Percentiles rank a stretch among this genome's conserved stretches.
Evolutionary conservation across 176 grass and related monocot genomes (phyloP).

Genomic region (Rhynchospora breviuscula): DNA sequence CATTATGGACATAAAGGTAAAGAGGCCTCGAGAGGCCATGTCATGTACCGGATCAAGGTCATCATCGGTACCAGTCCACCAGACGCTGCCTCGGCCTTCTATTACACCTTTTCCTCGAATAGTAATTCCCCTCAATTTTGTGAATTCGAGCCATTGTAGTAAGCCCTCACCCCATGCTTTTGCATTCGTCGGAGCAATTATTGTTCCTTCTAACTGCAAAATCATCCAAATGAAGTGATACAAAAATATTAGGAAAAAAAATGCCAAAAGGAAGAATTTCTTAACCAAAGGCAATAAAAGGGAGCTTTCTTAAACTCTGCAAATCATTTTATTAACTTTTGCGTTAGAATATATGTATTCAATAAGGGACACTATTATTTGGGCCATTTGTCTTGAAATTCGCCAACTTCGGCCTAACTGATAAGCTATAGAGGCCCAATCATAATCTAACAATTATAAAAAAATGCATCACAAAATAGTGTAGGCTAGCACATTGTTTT

Average conservation of each 20-base stretch:
- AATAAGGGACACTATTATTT: not conserved
- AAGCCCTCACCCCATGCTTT: slow-evolving; percentile 67
- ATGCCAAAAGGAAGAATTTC: not conserved
- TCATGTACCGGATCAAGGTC: slow-evolving; percentile 55
- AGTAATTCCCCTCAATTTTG: slow-evolving; percentile 77
- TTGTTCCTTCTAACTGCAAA: slow-evolving; percentile 76
- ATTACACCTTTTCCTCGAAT: slow-evolving; percentile 84
- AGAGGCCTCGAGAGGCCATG: not conserved
- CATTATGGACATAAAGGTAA: no score
- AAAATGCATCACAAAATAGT: not conserved
- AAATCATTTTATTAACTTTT: not conserved
- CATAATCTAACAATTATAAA: not conserved
- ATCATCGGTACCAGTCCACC: slow-evolving; percentile 66
- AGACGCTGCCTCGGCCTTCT: slow-evolving; percentile 72
- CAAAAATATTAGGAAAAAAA: not conserved
- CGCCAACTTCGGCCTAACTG: not conserved
- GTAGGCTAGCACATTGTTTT: no score
- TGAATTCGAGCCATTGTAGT: slow-evolving; percentile 94
- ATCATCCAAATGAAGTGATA: not conserved
- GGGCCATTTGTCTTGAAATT: not conserved
- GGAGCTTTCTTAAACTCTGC: not conserved
- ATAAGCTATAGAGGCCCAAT: not conserved
- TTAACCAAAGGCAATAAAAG: not conserved
- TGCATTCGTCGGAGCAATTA: slow-evolving; percentile 67
- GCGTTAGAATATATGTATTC: not conserved